These are phyloP conservation scores for Cercospora sp. DNA, from an alignment of 2,329 filamentous ascomycete species.

Conservation along the genomic window DNA sequence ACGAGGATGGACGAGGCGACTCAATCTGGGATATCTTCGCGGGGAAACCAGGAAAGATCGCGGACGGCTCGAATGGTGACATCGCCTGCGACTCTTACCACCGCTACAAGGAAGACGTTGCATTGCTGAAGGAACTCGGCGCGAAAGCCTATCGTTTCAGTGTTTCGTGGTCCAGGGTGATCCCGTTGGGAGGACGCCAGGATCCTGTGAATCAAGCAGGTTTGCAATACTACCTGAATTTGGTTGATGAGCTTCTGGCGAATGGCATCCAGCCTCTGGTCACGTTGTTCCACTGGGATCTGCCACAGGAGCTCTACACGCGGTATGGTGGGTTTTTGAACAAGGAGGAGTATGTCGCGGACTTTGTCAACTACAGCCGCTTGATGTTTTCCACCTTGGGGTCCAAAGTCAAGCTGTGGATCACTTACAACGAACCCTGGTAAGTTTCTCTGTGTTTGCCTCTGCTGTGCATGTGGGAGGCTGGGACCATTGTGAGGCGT, in stretches of 20 bases:
- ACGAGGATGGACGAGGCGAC: conserved; percentile 74
- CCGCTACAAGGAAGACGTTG: conserved; percentile 73
- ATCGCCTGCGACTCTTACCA: conserved; percentile 87
- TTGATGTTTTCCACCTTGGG: conserved; percentile 71
- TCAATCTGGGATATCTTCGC: conserved; percentile 94
- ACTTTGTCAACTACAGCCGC: conserved; percentile 77
- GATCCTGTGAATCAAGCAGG: conserved; percentile 79
- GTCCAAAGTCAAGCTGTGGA: conserved; percentile 77
- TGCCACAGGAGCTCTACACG: conserved; percentile 74
- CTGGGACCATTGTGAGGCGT: not conserved
- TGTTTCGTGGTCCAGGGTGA: conserved; percentile 78
- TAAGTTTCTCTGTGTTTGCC: not conserved
- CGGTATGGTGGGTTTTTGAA: conserved; percentile 80
- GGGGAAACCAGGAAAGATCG: conserved; percentile 76
- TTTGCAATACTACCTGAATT: conserved; percentile 73
- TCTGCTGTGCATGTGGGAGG: not conserved
- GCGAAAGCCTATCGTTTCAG: conserved; percentile 81
- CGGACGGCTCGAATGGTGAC: conserved; percentile 71
- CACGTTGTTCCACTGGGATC: conserved; percentile 86
- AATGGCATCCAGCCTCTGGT: conserved; percentile 78
- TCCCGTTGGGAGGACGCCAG: conserved; percentile 78
- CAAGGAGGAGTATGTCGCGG: conserved; percentile 76
- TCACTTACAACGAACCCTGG: conserved; percentile 58
- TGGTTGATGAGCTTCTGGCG: conserved; percentile 74
- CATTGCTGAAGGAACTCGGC: conserved; percentile 70